Base-by-base conservation (phyloP, 176 grass and related monocot species). In the Avena eriantha region DNA sequence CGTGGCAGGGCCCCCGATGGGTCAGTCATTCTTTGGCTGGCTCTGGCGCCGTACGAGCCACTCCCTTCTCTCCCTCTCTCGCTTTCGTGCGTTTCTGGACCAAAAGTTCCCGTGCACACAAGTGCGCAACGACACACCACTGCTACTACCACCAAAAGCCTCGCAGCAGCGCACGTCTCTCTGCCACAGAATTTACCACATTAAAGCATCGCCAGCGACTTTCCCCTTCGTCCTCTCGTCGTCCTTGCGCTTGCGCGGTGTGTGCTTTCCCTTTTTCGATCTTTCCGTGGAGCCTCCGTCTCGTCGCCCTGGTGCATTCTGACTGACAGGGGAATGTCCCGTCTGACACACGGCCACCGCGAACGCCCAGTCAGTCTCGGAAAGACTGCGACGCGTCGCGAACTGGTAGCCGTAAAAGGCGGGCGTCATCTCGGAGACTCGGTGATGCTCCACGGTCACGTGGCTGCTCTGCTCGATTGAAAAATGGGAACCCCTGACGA, bases 41-140 rank as follows among this genome's bases (percentile, higher is more conserved):
- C 47, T 17, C 18, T n/a, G 2, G 68, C 68, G 35, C 68, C 69
- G 69, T 73, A 73, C 69, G 41, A 47, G 71, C n/a, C 43, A 14
- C 55, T 39, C 77, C 39, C 21, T 16, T 4, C 43, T 16, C 11
- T 31, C 36, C 7, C 39, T 7, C 39, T 41, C 39, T 41, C 0
- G 39, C 39, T 41, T 7, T 41, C 0, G 69, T 22, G 69, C 69
- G 53, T 83, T 47, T 4, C 23, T 45, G 12, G 82, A 54, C 71
- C 82, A 60, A 60, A 35, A 46, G 18, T 18, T 79, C 10, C 34
- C 29, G 21, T 75, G 50, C 88, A 1, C 88, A 1, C 61, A n/a
- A 24, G 69, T 73, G 69, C 69, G 22, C 45, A 3, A 46, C 70
- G 36, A 74, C 45, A 1, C 39, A 41, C 39, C 39, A 41, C 39